Base-by-base conservation (phyloP, 2,329 filamentous ascomycete species). In the Ceratocystis colombiana region DNA sequence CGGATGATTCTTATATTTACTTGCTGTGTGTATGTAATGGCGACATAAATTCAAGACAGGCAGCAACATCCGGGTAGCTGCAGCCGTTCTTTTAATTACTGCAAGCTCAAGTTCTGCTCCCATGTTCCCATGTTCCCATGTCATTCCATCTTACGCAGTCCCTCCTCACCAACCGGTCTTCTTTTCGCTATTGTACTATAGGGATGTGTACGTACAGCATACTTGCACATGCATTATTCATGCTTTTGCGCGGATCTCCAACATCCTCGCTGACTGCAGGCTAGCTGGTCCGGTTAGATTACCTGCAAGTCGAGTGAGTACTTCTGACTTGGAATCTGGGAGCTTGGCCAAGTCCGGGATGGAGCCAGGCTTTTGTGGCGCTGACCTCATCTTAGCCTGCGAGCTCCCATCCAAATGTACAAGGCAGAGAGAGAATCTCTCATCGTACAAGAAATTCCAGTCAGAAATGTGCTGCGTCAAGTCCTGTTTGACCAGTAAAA, bases 31-130 rank as follows among this genome's bases (percentile, higher is more conserved):
- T n/a, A 59, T 59, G 30, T 59, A 59, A 37, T 59, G 55, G 55
- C 55, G 28, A 59, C 55, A 59, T 37, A 59, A 59, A 37, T 59
- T 28, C 55, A 37, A 59, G 55, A 59, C 55, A 57, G 22, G 53
- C 53, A 57, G 53, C 53, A 57, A 33, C 22, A 59, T n/a, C 28
- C 55, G 55, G 55, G 6, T 59, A 10, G 55, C 55, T 59, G 55
- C 55, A 59, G 55, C 30, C 7, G 55, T 17, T 59, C 48, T 33
- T 30, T 59, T 37, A 20, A 37, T 59, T 33, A 30, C 15, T 59
- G 55, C 55, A 37, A 7, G 55, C 22, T 59, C 55, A 20, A 30
- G 55, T 8, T 59, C 48, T 25, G 48, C 5, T 22, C 48, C 22
- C n/a, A n/a, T 8, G 22, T 59, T 59, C 7, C 22, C n/a, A n/a